phyloP scores from a whole-genome alignment of 441 rosid genomes.

The Pelargonium cotyledonis region DNA sequence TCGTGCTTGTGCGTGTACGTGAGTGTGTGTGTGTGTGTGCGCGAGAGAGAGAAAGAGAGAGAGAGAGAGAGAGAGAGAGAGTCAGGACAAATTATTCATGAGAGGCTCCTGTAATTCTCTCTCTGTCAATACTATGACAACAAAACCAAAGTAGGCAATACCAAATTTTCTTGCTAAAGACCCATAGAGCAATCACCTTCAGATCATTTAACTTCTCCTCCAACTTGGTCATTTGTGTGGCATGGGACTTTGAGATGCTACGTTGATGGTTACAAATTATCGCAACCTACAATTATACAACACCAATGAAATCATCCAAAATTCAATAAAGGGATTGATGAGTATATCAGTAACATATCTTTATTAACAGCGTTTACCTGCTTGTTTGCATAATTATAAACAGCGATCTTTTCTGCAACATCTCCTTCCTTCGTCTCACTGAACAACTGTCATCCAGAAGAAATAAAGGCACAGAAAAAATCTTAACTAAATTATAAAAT shows the following conservation, averaged over 20 bases:
- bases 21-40: no score
- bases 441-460: constrained; percentile 47
- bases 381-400: constrained; percentile 86
- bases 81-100: no score
- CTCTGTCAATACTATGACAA: background rate
- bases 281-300: constrained; percentile 65
- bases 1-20: no score
- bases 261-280: constrained; percentile 99
- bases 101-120: no score
- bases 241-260: constrained; percentile 78
- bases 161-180: no score
- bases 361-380: constrained; percentile 43
- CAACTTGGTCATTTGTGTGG: constrained; percentile 81
- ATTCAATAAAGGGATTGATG: background rate
- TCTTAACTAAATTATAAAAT: background rate
- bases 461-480: background rate
- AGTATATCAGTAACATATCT: background rate
- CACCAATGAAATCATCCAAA: background rate
- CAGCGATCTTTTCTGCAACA: constrained; percentile 65
- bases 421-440: constrained; percentile 86
- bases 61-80: no score
- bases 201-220: constrained; percentile 75
- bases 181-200: constrained; percentile 37
- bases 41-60: no score
- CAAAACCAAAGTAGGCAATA: no score